A percentile compares a stretch with the other conserved stretches of the same genome.
These are phyloP conservation scores for Cyberlindnera meyerae DNA, from an alignment of 805 yeast genomes.

Conservation along the genomic window DNA sequence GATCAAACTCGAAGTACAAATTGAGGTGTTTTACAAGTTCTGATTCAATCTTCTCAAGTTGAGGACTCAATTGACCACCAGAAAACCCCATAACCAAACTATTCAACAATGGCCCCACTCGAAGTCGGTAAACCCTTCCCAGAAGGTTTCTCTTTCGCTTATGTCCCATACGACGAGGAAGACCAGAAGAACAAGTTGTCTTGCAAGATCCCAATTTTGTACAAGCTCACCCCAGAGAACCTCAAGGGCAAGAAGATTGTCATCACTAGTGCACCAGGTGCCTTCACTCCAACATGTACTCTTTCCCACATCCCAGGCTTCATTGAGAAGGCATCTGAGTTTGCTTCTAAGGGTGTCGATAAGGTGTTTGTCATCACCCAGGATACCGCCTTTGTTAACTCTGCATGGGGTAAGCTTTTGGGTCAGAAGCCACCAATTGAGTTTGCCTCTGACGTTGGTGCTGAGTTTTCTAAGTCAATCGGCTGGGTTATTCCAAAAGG, in stretches of 20 bases:
- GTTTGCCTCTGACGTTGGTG: constrained; percentile 66
- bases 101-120: constrained; percentile 3
- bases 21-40: no score
- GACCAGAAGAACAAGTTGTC: constrained; percentile 24
- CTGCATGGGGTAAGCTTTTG: constrained; percentile 56
- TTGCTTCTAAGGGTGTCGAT: constrained; percentile 58
- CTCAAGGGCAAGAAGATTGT: constrained; percentile 38
- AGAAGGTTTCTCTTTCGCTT: constrained; percentile 25
- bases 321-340: constrained; percentile 43
- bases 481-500: constrained; percentile 57
- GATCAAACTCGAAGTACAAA: no score
- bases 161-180: constrained; percentile 25
- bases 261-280: constrained; percentile 78
- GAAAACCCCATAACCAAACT: not conserved
- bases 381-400: constrained; percentile 66
- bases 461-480: constrained; percentile 50
- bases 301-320: constrained; percentile 68
- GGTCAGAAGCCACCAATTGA: constrained; percentile 30
- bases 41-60: no score
- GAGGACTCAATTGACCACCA: not conserved
- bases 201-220: constrained; percentile 23
- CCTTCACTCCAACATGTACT: constrained; percentile 81
- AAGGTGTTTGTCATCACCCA: constrained; percentile 55
- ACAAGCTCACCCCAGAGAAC: constrained; percentile 24
- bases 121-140: constrained; percentile 26